phyloP scores from a whole-genome alignment of 768 basidiomycete species.

The Terana coerulea region DNA sequence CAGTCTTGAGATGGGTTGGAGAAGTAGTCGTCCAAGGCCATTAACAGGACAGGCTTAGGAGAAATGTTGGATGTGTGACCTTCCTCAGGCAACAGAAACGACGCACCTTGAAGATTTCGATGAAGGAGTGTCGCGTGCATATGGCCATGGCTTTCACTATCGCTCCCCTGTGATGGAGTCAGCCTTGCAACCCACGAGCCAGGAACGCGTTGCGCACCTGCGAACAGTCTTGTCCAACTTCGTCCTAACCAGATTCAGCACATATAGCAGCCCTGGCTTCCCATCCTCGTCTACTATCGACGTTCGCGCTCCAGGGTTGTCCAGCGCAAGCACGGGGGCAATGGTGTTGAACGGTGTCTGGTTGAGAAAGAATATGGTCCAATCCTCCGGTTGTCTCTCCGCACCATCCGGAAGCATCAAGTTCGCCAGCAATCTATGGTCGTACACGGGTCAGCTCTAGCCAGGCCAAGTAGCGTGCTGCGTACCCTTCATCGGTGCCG shows the following conservation, averaged over 20 bases:
- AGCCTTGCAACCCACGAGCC: not conserved
- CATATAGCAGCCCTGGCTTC: slow-evolving; percentile 67
- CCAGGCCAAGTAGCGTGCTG: slow-evolving; percentile 6
- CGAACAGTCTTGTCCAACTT: slow-evolving; percentile 84
- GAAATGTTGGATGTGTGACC: too few relatives aligned
- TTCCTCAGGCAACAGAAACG: not conserved
- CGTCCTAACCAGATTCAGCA: slow-evolving; percentile 86
- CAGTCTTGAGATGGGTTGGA: slow-evolving; percentile 85
- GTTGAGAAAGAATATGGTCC: slow-evolving; percentile 98
- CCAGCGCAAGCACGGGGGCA: slow-evolving; percentile 72
- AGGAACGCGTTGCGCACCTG: slow-evolving; percentile 42
- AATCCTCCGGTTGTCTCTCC: slow-evolving; percentile 91
- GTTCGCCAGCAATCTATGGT: slow-evolving; percentile 80
- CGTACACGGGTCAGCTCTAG: not conserved
- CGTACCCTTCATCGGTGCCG: slow-evolving; percentile 91
- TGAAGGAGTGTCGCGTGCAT: slow-evolving; percentile 89
- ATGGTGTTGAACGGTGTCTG: slow-evolving; percentile 89
- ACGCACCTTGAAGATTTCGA: slow-evolving; percentile 90
- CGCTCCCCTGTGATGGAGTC: slow-evolving; percentile 61
- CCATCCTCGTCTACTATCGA: slow-evolving; percentile 20
- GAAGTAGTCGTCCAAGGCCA: slow-evolving; percentile 96
- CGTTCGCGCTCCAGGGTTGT: slow-evolving; percentile 24
- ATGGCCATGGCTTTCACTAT: slow-evolving; percentile 94
- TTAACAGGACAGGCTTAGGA: slow-evolving; percentile 89
- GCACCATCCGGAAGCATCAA: slow-evolving; percentile 99